Evolutionary conservation across 2,329 filamentous ascomycete genomes (phyloP).

Genomic region (Fusarium illudens): DNA sequence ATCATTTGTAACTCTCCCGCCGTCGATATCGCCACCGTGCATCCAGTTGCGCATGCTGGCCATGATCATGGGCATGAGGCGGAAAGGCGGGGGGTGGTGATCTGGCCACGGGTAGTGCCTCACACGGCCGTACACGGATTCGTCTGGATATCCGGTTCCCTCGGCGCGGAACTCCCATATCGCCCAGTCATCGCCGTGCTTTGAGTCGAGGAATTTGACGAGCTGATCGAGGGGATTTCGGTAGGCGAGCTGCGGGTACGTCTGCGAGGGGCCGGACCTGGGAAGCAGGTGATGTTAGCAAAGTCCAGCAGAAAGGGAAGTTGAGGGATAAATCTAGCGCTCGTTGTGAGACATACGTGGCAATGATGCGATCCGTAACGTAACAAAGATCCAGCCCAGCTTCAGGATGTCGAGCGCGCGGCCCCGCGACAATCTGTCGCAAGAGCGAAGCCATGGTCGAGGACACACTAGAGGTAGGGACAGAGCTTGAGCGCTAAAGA

Average conservation of each 20-base stretch:
- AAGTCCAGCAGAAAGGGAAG: background rate
- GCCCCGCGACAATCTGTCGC: conserved; percentile 90
- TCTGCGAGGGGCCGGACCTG: conserved; percentile 88
- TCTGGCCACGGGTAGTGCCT: conserved; percentile 96
- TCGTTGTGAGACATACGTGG: conserved; percentile 55
- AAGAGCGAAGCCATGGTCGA: conserved; percentile 74
- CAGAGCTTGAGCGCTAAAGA: background rate
- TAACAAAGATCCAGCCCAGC: conserved; percentile 94
- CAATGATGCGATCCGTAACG: conserved; percentile 81
- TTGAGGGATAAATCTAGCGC: fast-evolving
- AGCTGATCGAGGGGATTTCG: conserved; percentile 90
- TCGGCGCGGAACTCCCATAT: conserved; percentile 99
- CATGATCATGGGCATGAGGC: conserved; percentile 86
- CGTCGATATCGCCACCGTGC: conserved; percentile 57
- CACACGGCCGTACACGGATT: conserved; percentile 84
- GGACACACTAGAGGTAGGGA: background rate
- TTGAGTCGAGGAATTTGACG: conserved; percentile 85
- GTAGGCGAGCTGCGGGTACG: conserved; percentile 91
- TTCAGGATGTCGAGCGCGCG: conserved; percentile 83
- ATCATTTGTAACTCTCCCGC: conserved; percentile 13
- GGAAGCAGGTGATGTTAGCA: conserved; percentile 40
- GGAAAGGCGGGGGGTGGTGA: conserved; percentile 95
- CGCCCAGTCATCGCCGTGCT: conserved; percentile 85
- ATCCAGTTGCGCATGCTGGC: conserved; percentile 94
- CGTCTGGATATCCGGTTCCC: conserved; percentile 93